These are phyloP conservation scores for Cladosporium sp. DNA, from an alignment of 2,329 filamentous ascomycete species.

Conservation along the genomic window DNA sequence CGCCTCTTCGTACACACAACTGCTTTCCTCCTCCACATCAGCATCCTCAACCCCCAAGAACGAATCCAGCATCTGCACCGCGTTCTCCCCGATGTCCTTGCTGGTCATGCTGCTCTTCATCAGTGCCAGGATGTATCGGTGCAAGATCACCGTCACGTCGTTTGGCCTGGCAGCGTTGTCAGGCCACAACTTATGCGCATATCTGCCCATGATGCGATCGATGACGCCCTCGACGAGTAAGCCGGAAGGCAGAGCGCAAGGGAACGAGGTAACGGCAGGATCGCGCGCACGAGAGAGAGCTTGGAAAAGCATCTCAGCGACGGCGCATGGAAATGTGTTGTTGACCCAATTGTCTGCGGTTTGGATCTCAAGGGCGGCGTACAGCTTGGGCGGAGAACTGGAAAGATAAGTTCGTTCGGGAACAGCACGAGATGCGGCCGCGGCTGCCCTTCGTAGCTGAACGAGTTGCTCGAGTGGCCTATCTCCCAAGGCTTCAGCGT, in stretches of 20 bases:
- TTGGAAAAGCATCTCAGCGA: constrained; percentile 1
- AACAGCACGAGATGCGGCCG: not conserved
- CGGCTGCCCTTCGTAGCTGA: not conserved
- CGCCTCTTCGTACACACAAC: not conserved
- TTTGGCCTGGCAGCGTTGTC: not conserved
- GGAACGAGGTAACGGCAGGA: not conserved
- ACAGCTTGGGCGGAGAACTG: not conserved
- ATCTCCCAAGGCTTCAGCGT: not conserved
- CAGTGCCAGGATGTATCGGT: not conserved
- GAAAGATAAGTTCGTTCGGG: too few species aligned
- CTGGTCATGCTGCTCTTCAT: not conserved
- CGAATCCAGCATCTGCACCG: not conserved
- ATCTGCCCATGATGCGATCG: not conserved
- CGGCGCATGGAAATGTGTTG: not conserved
- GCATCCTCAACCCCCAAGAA: not conserved
- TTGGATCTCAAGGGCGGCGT: not conserved
- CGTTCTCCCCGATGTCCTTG: not conserved
- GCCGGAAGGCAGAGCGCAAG: not conserved
- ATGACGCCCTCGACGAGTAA: not conserved
- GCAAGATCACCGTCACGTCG: not conserved
- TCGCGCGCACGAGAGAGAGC: not conserved
- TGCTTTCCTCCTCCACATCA: not conserved
- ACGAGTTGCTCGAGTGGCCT: not conserved
- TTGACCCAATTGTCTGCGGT: not conserved
- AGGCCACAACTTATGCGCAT: not conserved